Evolutionary conservation across 768 basidiomycete genomes (phyloP).

Genomic region (Pleurotus tuber-regium): DNA sequence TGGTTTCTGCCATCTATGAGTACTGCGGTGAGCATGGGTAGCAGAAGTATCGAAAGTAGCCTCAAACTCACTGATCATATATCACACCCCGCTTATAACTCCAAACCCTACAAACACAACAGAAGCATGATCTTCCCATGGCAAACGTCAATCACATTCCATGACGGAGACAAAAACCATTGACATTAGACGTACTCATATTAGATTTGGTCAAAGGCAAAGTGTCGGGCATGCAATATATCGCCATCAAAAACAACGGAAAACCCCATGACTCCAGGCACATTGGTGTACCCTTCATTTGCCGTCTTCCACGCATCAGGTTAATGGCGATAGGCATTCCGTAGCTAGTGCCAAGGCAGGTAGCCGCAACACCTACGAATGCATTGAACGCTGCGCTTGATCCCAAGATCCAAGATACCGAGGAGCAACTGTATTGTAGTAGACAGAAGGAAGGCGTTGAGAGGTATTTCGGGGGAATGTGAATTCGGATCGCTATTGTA

Average conservation of each 20-base stretch:
- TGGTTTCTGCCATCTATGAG: slow-evolving; percentile 1
- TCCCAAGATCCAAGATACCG: slow-evolving; percentile 61
- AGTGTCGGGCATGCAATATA: slow-evolving; percentile 68
- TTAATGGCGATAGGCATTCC: slow-evolving; percentile 60
- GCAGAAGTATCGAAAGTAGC: not conserved
- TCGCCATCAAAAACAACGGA: slow-evolving; percentile 53
- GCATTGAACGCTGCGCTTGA: slow-evolving; percentile 65
- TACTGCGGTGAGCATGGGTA: not conserved
- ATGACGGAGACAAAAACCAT: not conserved
- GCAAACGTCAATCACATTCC: not conserved
- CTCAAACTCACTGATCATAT: slow-evolving; percentile 45
- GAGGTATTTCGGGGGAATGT: slow-evolving; percentile 44
- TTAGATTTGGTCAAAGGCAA: slow-evolving; percentile 49
- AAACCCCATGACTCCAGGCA: slow-evolving; percentile 43
- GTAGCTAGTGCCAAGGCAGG: slow-evolving; percentile 64
- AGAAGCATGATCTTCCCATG: slow-evolving; percentile 55
- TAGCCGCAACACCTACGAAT: slow-evolving; percentile 64
- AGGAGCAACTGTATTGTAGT: slow-evolving; percentile 56
- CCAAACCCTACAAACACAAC: slow-evolving; percentile 67
- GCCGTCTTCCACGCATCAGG: slow-evolving; percentile 39
- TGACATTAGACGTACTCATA: slow-evolving; percentile 37
- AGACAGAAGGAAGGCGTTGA: slow-evolving; percentile 60
- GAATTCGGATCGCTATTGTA: slow-evolving; percentile 27
- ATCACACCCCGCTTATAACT: slow-evolving; percentile 58
- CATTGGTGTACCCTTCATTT: slow-evolving; percentile 50